Conservation (phyloP, 2,329 filamentous ascomycete genomes). For the Passalora sequoiae region DNA sequence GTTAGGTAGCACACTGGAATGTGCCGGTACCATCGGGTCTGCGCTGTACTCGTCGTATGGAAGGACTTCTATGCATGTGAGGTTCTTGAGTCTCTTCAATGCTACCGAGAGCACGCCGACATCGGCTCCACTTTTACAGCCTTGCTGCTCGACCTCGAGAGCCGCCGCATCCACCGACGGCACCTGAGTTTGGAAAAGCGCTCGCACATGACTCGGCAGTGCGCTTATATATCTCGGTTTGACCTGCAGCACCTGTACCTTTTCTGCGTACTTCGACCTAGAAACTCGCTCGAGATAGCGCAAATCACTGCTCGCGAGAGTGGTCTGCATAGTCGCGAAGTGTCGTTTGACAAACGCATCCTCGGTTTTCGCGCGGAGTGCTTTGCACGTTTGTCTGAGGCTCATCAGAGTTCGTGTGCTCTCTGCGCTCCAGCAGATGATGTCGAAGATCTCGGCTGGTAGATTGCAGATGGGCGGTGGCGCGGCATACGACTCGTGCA, state of each 20-base stretch:
- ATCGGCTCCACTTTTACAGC: background rate
- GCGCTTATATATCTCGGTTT: no score
- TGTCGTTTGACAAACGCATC: background rate
- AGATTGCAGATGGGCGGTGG: background rate
- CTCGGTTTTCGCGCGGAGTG: background rate
- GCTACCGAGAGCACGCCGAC: background rate
- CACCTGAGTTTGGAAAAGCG: slow-evolving; percentile 4
- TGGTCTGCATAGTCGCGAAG: slow-evolving; percentile 5
- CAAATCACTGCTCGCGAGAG: slow-evolving; percentile 1
- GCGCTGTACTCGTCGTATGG: background rate
- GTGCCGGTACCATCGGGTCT: background rate
- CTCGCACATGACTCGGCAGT: no score
- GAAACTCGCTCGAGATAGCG: no score
- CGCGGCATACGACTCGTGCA: no score
- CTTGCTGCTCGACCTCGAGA: background rate
- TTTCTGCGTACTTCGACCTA: no score
- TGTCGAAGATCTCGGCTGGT: slow-evolving; percentile 4
- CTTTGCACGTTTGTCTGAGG: slow-evolving; percentile 1
- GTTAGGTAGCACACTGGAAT: no score
- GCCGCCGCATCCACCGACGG: slow-evolving; percentile 2
- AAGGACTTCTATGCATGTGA: background rate
- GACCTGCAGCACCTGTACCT: no score
- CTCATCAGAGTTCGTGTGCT: background rate
- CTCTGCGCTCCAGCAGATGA: slow-evolving; percentile 1
- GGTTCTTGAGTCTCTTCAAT: background rate